A percentile compares a stretch with the other conserved stretches of the same genome.
Evolutionary conservation across 2,329 filamentous ascomycete species (phyloP).

Genomic region (Pseudovirgaria hyperparasitica): DNA sequence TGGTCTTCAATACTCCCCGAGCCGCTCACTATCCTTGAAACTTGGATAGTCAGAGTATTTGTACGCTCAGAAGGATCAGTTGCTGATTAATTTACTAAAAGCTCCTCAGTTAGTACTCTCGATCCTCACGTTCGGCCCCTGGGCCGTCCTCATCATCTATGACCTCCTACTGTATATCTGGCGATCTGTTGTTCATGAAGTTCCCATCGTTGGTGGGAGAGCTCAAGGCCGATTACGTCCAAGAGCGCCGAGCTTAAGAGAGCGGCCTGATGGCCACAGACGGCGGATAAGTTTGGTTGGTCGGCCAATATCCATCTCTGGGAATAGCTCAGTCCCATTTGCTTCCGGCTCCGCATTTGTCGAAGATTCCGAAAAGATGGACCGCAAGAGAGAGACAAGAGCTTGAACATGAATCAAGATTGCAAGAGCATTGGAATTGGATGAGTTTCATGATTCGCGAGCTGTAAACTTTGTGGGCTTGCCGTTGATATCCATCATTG

Average conservation of each 20-base stretch:
- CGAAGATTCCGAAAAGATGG: too few relatives aligned
- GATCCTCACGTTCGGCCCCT: slow-evolving; percentile 48
- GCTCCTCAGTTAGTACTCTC: slow-evolving; percentile 44
- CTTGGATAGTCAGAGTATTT: slow-evolving; percentile 49
- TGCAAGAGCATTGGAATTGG: too few relatives aligned
- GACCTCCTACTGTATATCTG: slow-evolving; percentile 50
- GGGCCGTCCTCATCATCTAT: slow-evolving; percentile 48
- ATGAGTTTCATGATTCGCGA: too few relatives aligned
- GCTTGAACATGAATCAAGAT: too few relatives aligned
- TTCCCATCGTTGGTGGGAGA: slow-evolving; percentile 48
- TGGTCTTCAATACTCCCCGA: slow-evolving; percentile 53
- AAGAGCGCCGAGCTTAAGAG: slow-evolving; percentile 47
- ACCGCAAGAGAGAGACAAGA: too few relatives aligned
- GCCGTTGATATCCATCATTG: too few relatives aligned
- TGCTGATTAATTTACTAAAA: slow-evolving; percentile 1
- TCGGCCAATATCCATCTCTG: too few relatives aligned
- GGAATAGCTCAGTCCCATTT: too few relatives aligned
- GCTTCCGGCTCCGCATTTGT: too few relatives aligned
- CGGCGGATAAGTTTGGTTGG: slow-evolving; percentile 30
- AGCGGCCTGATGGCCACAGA: slow-evolving; percentile 39
- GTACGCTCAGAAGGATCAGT: slow-evolving; percentile 30
- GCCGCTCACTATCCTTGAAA: slow-evolving; percentile 44
- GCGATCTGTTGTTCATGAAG: slow-evolving; percentile 44
- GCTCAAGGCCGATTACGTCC: slow-evolving; percentile 47
- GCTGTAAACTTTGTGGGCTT: too few relatives aligned